These are phyloP conservation scores for Alternaria rosae DNA, from an alignment of 2,329 filamentous ascomycete species.

Conservation along the genomic window DNA sequence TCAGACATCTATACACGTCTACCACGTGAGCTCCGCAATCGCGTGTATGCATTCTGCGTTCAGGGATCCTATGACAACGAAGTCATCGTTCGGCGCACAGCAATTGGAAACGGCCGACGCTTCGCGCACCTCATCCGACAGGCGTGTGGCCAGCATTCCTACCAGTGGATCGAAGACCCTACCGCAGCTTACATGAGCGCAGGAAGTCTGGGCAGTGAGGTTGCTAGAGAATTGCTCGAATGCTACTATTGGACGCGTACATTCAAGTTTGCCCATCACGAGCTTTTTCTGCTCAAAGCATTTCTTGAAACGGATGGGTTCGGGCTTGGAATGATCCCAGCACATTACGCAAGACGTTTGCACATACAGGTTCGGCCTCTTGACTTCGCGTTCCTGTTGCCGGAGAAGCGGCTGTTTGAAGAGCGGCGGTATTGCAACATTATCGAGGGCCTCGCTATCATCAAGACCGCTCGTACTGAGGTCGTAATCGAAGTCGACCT, in stretches of 20 bases:
- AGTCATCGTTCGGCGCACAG: conserved; percentile 25
- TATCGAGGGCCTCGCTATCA: conserved; percentile 6
- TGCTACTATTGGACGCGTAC: conserved; percentile 28
- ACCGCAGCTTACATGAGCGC: conserved; percentile 5
- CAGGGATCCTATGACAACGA: conserved; percentile 28
- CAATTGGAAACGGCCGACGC: background rate
- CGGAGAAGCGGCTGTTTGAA: conserved; percentile 13
- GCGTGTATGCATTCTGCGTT: conserved; percentile 26
- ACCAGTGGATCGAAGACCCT: conserved; percentile 30
- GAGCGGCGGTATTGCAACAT: conserved; percentile 8
- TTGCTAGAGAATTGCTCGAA: conserved; percentile 26
- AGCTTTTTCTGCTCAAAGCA: conserved; percentile 17
- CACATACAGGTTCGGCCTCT: conserved; percentile 24
- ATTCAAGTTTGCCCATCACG: conserved; percentile 29
- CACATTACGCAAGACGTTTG: conserved; percentile 18
- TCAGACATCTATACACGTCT: conserved; percentile 14
- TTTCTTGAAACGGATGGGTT: conserved; percentile 23
- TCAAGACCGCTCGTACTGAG: conserved; percentile 12
- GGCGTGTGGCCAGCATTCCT: conserved; percentile 15
- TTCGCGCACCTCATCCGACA: conserved; percentile 24
- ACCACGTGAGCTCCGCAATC: conserved; percentile 32
- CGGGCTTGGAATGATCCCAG: conserved; percentile 17
- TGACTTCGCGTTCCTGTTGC: conserved; percentile 6
- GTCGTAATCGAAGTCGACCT: conserved; percentile 15
- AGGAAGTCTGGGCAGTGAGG: conserved; percentile 1